These are phyloP conservation scores for Chaetomiaceae sp. DNA, from an alignment of 2,329 filamentous ascomycete genomes.

Conservation along the genomic window DNA sequence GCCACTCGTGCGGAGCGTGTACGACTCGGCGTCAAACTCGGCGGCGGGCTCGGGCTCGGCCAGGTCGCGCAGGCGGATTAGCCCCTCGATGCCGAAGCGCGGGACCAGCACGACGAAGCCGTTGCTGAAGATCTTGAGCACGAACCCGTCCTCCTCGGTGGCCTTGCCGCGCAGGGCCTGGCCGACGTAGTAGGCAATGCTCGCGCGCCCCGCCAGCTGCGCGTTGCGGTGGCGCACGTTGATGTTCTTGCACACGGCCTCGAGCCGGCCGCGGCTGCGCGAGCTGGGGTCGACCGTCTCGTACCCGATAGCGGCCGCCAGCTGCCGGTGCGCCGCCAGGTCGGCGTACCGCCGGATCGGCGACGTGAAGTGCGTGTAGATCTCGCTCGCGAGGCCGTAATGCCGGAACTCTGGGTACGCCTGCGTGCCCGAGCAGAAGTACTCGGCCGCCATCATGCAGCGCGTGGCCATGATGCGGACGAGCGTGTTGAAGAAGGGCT, in stretches of 20 bases:
- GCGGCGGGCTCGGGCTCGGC: constrained; percentile 72
- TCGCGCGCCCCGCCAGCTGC: constrained; percentile 88
- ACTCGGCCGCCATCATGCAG: constrained; percentile 99
- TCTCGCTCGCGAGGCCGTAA: constrained; percentile 92
- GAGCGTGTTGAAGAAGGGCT: constrained; percentile 98
- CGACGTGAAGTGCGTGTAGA: constrained; percentile 98
- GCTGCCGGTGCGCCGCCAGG: constrained; percentile 86
- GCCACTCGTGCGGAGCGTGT: constrained; percentile 61
- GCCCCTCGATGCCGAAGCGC: constrained; percentile 87
- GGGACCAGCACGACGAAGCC: constrained; percentile 96
- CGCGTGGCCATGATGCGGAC: constrained; percentile 95
- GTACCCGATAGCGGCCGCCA: constrained; percentile 93
- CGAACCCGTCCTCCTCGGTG: constrained; percentile 83
- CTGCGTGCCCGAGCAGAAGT: constrained; percentile 93
- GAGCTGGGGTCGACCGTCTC: constrained; percentile 77
- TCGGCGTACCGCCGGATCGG: constrained; percentile 98
- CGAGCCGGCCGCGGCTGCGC: constrained; percentile 76
- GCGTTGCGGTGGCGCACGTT: constrained; percentile 96
- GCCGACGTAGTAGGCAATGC: constrained; percentile 96
- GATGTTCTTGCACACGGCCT: constrained; percentile 96
- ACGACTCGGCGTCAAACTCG: constrained; percentile 80
- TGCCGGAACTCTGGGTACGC: constrained; percentile 92
- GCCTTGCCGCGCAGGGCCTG: constrained; percentile 80
- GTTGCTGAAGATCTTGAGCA: constrained; percentile 97
- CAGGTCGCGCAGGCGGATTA: constrained; percentile 82